phyloP scores from a whole-genome alignment of 1,139 yeast genomes.

The Yamadazyma triangularis region DNA sequence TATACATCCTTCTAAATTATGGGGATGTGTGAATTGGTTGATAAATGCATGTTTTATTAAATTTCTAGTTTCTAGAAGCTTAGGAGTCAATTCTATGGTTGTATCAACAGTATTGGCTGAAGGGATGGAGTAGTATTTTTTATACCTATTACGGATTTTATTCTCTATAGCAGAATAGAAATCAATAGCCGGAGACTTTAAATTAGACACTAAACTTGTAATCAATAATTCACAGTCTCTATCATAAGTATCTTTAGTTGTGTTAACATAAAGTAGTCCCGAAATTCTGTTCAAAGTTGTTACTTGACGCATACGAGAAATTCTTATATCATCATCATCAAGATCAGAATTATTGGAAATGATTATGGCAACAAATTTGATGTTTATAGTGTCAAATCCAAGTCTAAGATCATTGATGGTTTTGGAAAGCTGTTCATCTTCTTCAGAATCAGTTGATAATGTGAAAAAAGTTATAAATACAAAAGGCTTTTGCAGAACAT shows the following conservation, averaged over 20 bases:
- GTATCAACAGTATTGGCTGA: conserved; percentile 23
- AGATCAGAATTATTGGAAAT: conserved; percentile 14
- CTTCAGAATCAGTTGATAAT: conserved; percentile 15
- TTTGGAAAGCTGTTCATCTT: conserved; percentile 16
- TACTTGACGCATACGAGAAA: conserved; percentile 21
- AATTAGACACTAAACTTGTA: conserved; percentile 24
- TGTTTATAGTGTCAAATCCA: conserved; percentile 14
- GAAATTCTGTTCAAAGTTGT: conserved; percentile 28
- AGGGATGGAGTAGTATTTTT: conserved; percentile 37
- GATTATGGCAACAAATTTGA: conserved; percentile 27
- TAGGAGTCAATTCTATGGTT: conserved; percentile 30
- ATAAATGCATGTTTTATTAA: conserved; percentile 35
- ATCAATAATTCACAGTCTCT: conserved; percentile 29
- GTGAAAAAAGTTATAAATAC: conserved; percentile 21
- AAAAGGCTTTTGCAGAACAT: conserved; percentile 29
- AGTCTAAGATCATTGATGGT: conserved; percentile 16
- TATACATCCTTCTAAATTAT: conserved; percentile 29
- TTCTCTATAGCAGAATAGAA: conserved; percentile 31
- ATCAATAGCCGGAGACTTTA: conserved; percentile 27
- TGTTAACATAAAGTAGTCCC: conserved; percentile 25
- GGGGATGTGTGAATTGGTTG: conserved; percentile 29
- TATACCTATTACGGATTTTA: conserved; percentile 30
- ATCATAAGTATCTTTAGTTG: conserved; percentile 9
- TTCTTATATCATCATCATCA: conserved; percentile 14
- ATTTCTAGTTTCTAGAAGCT: conserved; percentile 37